Percentiles rank a stretch among this genome's conserved stretches.
Evolutionary conservation across 78 protist genomes (phyloP).

Genomic region (Bodo saltans): DNA sequence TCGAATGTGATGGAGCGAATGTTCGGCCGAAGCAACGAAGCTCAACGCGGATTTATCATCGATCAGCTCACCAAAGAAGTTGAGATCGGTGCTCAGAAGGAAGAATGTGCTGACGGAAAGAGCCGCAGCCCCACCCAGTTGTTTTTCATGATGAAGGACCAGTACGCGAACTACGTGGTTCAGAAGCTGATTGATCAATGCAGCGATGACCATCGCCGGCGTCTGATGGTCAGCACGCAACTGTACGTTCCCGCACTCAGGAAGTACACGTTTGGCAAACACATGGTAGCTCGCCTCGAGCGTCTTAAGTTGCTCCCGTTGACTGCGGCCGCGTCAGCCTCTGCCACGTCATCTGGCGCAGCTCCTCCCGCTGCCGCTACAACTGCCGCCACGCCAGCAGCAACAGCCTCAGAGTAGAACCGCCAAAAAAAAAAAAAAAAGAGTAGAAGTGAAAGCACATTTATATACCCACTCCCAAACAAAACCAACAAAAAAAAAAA

Average conservation of each 20-base stretch:
- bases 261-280: constrained; percentile 83
- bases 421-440: too few relatives aligned
- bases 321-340: too few relatives aligned
- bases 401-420: too few relatives aligned
- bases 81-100: not conserved
- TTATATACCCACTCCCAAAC: too few relatives aligned
- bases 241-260: constrained; percentile 51
- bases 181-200: constrained; percentile 80
- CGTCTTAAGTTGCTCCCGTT: too few relatives aligned
- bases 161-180: constrained; percentile 88
- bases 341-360: too few relatives aligned
- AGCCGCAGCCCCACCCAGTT: not conserved
- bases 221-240: not conserved
- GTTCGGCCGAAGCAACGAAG: not conserved
- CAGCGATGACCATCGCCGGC: constrained; percentile 41
- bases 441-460: too few relatives aligned
- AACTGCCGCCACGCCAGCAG: too few relatives aligned
- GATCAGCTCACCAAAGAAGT: constrained; percentile 35
- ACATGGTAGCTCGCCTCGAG: constrained; percentile 79
- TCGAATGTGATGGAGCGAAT: constrained; percentile 75
- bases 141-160: constrained; percentile 71
- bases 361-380: too few relatives aligned
- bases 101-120: too few relatives aligned
- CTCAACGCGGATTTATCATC: constrained; percentile 30
- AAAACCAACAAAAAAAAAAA: too few relatives aligned